These are phyloP conservation scores for Trichosporon faecale DNA, from an alignment of 1,284 basidiomycete genomes.

Conservation along the genomic window DNA sequence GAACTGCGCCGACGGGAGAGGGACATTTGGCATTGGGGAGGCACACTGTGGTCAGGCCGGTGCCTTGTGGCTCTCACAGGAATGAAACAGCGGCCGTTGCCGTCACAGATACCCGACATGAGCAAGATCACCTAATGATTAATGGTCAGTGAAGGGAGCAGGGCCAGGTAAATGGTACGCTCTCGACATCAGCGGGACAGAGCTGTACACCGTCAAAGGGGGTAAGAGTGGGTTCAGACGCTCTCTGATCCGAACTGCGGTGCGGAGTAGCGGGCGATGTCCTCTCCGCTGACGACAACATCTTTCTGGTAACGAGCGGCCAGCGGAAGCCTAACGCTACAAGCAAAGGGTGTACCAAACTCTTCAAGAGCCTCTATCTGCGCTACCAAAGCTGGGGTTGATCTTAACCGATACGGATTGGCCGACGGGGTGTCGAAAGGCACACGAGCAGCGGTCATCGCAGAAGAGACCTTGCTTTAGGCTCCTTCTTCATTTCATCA, in stretches of 20 bases:
- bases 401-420: neutral
- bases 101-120: neutral
- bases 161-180: neutral
- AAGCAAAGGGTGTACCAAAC: neutral
- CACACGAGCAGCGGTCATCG: neutral
- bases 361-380: neutral
- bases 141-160: neutral
- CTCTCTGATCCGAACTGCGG: neutral
- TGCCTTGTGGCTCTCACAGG: neutral
- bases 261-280: neutral
- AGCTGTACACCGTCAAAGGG: neutral
- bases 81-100: neutral
- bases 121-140: neutral
- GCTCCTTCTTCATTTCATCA: neutral
- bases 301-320: neutral
- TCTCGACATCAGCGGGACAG: neutral
- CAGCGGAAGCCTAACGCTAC: neutral
- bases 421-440: neutral
- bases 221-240: neutral
- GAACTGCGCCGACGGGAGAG: neutral
- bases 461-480: neutral
- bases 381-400: neutral
- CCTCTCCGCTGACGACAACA: neutral
- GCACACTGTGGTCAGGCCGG: neutral
- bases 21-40: neutral